Percentiles rank a stretch among this genome's conserved stretches.
phyloP scores from a whole-genome alignment of 2,329 filamentous ascomycete species.

The Hypoxylon sp. region DNA sequence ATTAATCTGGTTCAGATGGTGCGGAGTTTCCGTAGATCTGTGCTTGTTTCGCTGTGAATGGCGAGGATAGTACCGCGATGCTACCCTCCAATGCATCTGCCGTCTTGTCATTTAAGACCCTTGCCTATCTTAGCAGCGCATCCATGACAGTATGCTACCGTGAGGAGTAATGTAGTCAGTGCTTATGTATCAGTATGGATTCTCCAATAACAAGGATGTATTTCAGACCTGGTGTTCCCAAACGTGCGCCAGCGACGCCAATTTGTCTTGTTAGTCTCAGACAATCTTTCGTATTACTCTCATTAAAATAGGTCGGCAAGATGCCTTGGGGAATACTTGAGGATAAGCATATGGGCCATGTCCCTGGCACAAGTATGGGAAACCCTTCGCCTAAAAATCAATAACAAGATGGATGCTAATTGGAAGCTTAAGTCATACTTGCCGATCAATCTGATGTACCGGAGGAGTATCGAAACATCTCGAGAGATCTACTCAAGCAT shows the following conservation, averaged over 20 bases:
- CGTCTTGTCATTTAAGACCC: slow-evolving; percentile 24
- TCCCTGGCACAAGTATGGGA: slow-evolving; percentile 64
- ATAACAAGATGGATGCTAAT: slow-evolving; percentile 34
- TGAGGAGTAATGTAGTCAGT: slow-evolving; percentile 28
- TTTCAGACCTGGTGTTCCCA: slow-evolving; percentile 23
- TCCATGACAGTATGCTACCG: slow-evolving; percentile 3
- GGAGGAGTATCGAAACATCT: slow-evolving; percentile 61
- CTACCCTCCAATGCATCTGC: slow-evolving; percentile 31
- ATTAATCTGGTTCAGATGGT: slow-evolving; percentile 27
- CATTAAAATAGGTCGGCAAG: slow-evolving; percentile 26
- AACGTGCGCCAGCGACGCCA: background rate
- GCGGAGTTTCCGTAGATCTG: slow-evolving; percentile 31
- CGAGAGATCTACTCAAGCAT: slow-evolving; percentile 59
- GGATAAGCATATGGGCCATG: slow-evolving; percentile 60
- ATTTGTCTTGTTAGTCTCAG: slow-evolving; percentile 1
- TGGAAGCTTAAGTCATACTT: slow-evolving; percentile 59
- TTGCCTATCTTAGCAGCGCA: slow-evolving; percentile 14
- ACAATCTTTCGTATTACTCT: slow-evolving; percentile 11
- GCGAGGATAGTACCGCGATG: slow-evolving; percentile 24
- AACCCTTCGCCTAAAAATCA: background rate
- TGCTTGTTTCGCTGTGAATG: slow-evolving; percentile 11
- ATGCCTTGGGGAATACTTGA: slow-evolving; percentile 67
- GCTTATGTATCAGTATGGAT: slow-evolving; percentile 33
- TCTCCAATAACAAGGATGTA: slow-evolving; percentile 27
- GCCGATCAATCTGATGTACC: slow-evolving; percentile 64